These are phyloP conservation scores for Mycena polygramma DNA, from an alignment of 768 basidiomycete species.

Conservation along the genomic window DNA sequence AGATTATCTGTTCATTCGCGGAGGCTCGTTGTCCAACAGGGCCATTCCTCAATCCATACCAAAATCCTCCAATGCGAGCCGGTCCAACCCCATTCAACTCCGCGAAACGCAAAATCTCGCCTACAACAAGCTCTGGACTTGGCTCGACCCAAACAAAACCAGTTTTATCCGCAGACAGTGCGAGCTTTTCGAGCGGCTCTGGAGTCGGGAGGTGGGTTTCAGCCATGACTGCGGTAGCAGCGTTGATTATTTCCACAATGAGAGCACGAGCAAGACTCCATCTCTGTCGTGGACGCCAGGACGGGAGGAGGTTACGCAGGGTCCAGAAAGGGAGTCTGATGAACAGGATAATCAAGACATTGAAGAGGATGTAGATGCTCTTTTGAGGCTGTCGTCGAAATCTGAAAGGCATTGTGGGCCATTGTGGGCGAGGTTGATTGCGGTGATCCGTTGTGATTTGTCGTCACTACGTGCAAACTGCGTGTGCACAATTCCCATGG, in stretches of 20 bases:
- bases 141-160: slow-evolving; percentile 42
- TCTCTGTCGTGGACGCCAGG: slow-evolving; percentile 33
- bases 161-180: slow-evolving; percentile 22
- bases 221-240: slow-evolving; percentile 23
- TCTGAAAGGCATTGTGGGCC: slow-evolving; percentile 29
- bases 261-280: slow-evolving; percentile 34
- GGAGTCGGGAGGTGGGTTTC: slow-evolving; percentile 28
- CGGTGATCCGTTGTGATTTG: too few species aligned
- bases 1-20: slow-evolving; percentile 46
- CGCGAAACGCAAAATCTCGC: slow-evolving; percentile 43
- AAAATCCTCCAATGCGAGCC: slow-evolving; percentile 41
- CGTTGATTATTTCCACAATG: slow-evolving; percentile 34
- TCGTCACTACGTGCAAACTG: too few species aligned
- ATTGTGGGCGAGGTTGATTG: neutral
- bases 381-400: slow-evolving; percentile 39
- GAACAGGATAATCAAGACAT: slow-evolving; percentile 20
- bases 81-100: slow-evolving; percentile 39
- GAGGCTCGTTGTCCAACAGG: slow-evolving; percentile 39
- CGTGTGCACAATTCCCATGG: too few species aligned
- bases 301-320: slow-evolving; percentile 32
- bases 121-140: slow-evolving; percentile 39
- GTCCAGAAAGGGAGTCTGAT: slow-evolving; percentile 41
- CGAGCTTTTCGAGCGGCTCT: slow-evolving; percentile 25
- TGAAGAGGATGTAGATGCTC: slow-evolving; percentile 31
- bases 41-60: slow-evolving; percentile 38